Percentiles rank a stretch among this genome's conserved stretches.
phyloP scores from a whole-genome alignment of 2,329 filamentous ascomycete species.

The Triangularia verruculosa region DNA sequence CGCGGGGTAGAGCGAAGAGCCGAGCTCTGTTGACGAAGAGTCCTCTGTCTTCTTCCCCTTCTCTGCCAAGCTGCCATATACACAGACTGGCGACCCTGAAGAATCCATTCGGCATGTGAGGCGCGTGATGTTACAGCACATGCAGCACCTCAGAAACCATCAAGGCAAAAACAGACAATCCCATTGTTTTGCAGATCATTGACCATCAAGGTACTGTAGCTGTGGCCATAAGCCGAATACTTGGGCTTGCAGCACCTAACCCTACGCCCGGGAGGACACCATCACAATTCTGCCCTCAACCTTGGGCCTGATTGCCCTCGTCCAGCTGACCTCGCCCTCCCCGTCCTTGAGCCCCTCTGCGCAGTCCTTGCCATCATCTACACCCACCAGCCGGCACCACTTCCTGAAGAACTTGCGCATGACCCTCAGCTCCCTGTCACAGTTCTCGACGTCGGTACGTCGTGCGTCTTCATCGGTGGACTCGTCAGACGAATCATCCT shows the following conservation, averaged over 20 bases:
- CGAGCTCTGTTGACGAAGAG: no score
- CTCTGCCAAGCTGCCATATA: no score
- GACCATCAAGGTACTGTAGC: no score
- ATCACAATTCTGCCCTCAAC: constrained; percentile 72
- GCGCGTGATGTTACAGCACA: no score
- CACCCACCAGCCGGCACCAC: constrained; percentile 68
- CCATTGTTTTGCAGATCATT: no score
- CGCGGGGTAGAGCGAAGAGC: no score
- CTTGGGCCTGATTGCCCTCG: constrained; percentile 71
- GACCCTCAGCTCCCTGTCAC: constrained; percentile 58
- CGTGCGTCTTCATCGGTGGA: constrained; percentile 32
- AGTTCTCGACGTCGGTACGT: constrained; percentile 40
- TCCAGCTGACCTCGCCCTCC: constrained; percentile 68
- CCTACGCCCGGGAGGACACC: constrained; percentile 26
- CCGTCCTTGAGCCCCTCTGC: constrained; percentile 56
- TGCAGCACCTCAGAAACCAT: no score
- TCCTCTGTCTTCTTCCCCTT: no score
- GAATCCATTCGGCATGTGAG: no score
- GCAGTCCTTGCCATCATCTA: constrained; percentile 46
- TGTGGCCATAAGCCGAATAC: neutral
- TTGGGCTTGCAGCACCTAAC: no score
- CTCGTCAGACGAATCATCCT: constrained; percentile 28
- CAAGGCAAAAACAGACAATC: no score
- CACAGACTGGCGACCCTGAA: no score
- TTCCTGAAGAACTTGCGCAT: constrained; percentile 67